Evolutionary conservation across 2,329 filamentous ascomycete species (phyloP).

Genomic region (Monascus ruber): DNA sequence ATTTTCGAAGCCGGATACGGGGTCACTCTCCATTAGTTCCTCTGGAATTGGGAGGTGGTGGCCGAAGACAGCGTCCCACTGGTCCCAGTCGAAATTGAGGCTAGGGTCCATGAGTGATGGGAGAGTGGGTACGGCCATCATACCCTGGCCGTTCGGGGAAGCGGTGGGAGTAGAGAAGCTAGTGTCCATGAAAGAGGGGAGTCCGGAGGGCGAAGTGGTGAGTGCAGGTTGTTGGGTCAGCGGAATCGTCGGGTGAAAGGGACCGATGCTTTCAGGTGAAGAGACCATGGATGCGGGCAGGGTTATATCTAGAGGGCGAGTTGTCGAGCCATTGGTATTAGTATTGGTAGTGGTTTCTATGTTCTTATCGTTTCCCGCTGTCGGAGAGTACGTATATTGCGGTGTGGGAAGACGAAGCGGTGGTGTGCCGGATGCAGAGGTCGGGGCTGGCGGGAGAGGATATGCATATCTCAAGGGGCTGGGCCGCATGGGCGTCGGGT

Average conservation of each 20-base stretch:
- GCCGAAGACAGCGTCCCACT: slow-evolving; percentile 39
- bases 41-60: slow-evolving; percentile 34
- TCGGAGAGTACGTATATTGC: slow-evolving; percentile 5
- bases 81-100: slow-evolving; percentile 34
- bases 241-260: slow-evolving; percentile 3
- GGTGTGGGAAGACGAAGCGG: slow-evolving; percentile 5
- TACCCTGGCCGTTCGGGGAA: slow-evolving; percentile 7
- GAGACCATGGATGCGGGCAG: slow-evolving; percentile 6
- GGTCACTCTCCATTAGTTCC: slow-evolving; percentile 33
- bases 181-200: slow-evolving; percentile 4
- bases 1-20: slow-evolving; percentile 19
- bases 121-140: slow-evolving; percentile 17
- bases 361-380: not conserved
- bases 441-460: slow-evolving; percentile 7
- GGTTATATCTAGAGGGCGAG: slow-evolving; percentile 2
- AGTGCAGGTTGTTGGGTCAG: slow-evolving; percentile 3
- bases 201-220: not conserved
- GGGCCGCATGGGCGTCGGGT: slow-evolving; percentile 7
- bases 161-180: slow-evolving; percentile 11
- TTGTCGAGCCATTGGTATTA: slow-evolving; percentile 1
- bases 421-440: slow-evolving; percentile 2
- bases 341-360: not conserved
- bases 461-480: slow-evolving; percentile 15
- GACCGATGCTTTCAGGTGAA: slow-evolving; percentile 6
- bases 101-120: slow-evolving; percentile 28